phyloP scores from a whole-genome alignment of 768 basidiomycete species.

The Lactarius hatsudake region DNA sequence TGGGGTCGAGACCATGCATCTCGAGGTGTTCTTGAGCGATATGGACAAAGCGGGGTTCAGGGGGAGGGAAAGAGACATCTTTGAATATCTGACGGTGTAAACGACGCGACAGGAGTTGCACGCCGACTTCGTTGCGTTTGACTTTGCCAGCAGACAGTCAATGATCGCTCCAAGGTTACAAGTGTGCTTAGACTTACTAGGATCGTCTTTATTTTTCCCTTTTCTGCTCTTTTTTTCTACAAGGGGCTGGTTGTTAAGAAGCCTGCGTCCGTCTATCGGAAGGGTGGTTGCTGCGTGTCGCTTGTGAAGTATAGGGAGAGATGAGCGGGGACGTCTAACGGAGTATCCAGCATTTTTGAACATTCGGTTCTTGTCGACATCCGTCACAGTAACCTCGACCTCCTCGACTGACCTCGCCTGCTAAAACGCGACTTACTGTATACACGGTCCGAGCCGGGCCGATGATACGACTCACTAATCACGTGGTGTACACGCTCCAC shows the following conservation, averaged over 20 bases:
- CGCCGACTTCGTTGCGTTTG: conserved; percentile 85
- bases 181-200: background rate
- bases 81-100: conserved; percentile 83
- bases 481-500: background rate
- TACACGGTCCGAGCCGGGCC: conserved; percentile 10
- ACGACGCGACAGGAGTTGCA: conserved; percentile 83
- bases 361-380: conserved; percentile 25
- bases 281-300: background rate
- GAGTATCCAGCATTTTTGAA: conserved; percentile 15
- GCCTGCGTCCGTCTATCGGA: conserved; percentile 8
- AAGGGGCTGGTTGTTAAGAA: background rate
- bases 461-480: background rate
- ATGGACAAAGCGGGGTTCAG: conserved; percentile 58
- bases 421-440: background rate
- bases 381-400: background rate
- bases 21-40: conserved; percentile 80
- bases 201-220: background rate
- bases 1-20: conserved; percentile 78
- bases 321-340: background rate
- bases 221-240: conserved; percentile 15
- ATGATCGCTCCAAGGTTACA: background rate
- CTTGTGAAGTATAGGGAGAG: background rate
- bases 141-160: conserved; percentile 35
- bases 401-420: background rate
- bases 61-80: conserved; percentile 59